Evolutionary conservation across 352 stramenopile genomes (phyloP).

Genomic region (Phytophthora pseudosyringae): DNA sequence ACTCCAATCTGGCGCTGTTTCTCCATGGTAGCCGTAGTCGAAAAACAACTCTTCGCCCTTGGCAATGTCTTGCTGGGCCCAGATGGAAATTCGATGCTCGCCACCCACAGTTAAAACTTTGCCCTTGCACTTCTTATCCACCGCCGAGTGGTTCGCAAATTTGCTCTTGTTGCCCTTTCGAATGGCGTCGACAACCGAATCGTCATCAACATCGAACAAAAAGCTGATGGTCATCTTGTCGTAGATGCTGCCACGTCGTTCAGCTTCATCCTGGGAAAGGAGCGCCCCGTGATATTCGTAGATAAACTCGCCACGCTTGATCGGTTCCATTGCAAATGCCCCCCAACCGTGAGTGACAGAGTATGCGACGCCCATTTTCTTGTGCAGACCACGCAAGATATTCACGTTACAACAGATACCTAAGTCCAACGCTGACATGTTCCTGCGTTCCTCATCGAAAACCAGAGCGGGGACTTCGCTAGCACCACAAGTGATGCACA

Average conservation of each 20-base stretch:
- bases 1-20: constrained; percentile 70
- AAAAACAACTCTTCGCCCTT: constrained; percentile 80
- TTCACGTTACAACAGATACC: constrained; percentile 79
- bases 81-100: constrained; percentile 93
- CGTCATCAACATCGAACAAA: constrained; percentile 92
- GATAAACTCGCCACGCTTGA: constrained; percentile 73
- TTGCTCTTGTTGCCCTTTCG: constrained; percentile 94
- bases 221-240: constrained; percentile 89
- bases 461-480: constrained; percentile 58
- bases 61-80: constrained; percentile 88
- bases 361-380: constrained; percentile 65
- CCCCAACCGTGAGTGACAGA: constrained; percentile 73
- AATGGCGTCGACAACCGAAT: constrained; percentile 91
- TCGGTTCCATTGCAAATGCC: constrained; percentile 62
- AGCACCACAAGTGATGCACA: constrained; percentile 64
- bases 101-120: constrained; percentile 86
- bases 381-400: constrained; percentile 62
- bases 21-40: constrained; percentile 70
- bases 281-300: constrained; percentile 74
- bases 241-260: constrained; percentile 84
- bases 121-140: constrained; percentile 79
- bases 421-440: constrained; percentile 50
- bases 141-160: constrained; percentile 85
- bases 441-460: constrained; percentile 44
- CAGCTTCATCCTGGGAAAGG: constrained; percentile 73